Base-by-base conservation (phyloP, 1,284 basidiomycete species). In the Puccinia polysora region DNA sequence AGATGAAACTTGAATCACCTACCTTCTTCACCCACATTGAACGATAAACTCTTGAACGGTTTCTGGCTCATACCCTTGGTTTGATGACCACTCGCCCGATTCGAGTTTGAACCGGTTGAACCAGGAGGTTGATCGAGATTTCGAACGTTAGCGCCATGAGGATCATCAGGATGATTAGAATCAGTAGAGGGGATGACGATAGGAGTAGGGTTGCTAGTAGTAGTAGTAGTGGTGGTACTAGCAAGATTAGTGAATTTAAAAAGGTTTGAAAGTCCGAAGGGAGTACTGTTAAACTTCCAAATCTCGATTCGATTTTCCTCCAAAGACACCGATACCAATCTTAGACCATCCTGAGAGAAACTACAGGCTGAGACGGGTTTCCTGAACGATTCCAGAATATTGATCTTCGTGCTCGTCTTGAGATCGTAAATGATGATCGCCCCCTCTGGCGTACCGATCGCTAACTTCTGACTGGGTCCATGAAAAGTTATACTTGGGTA, bases 401-500 rank as follows among this genome's bases (percentile, higher is more conserved):
- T 97, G 6, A 98, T 83, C 12, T 95, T 86, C 1, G 91, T 97
- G 0, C 92, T 93, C 0, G 93, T 93, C 81, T 97, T 97, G 64
- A 98, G 84, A 78, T 98, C 96, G 80, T 97, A 97, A 86, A 97
- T 91, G 75, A 97, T 87, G 38, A 79, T 77, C 4, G 80, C 80
- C 0, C 93, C 92, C 80, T 98, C 96, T 75, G 86, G 87, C 0
- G 95, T 97, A 0, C 96, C 96, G 0, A 97, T 93, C 0, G 89
- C 91, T 0, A 98, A 85, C 7, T 90, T 86, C 79, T 98, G 95
- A 1, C 86, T 87, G 1, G 83, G 81, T 79, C 87, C 86, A 78
- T 96, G 89, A 79, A 98, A 97, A 79, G 91, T 91, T 14, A 97
- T 87, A 0, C 87, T 89, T 0, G 93, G 93, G 79, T 93, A 98